These are phyloP conservation scores for Dalechampia spathulata DNA, from an alignment of 441 rosid species.

Conservation along the genomic window DNA sequence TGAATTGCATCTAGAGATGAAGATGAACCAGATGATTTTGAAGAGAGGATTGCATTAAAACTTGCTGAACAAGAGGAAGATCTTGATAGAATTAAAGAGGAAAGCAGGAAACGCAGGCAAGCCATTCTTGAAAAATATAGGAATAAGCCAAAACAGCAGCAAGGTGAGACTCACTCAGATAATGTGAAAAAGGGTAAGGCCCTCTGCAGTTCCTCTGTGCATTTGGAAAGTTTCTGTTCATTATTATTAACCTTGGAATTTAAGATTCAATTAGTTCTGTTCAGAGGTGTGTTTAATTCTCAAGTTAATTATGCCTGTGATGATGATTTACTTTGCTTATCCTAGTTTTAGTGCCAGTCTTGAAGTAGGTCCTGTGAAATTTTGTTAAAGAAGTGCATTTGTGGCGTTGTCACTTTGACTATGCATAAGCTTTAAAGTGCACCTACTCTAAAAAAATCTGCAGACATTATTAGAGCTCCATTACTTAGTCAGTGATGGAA, in stretches of 20 bases:
- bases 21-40: constrained; percentile 58
- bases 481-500: not conserved
- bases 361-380: no score
- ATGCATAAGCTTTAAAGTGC: no score
- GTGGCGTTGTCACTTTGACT: no score
- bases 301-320: not conserved
- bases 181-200: constrained; percentile 57
- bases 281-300: no score
- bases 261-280: not conserved
- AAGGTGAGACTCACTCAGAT: constrained; percentile 25
- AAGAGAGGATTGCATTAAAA: constrained; percentile 47
- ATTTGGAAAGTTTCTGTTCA: not conserved
- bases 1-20: constrained; percentile 33
- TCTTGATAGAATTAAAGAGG: constrained; percentile 76
- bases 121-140: constrained; percentile 76
- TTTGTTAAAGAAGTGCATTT: no score
- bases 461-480: not conserved
- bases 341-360: no score
- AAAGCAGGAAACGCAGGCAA: constrained; percentile 80
- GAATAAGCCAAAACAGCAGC: constrained; percentile 44
- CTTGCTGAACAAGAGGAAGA: constrained; percentile 78
- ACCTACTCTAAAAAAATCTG: no score
- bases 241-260: not conserved
- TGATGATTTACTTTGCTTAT: not conserved
- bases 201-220: not conserved